A percentile compares a stretch with the other conserved stretches of the same genome.
Evolutionary conservation across 1,284 basidiomycete species (phyloP).

Genomic region (Exobasidium rhododendri): DNA sequence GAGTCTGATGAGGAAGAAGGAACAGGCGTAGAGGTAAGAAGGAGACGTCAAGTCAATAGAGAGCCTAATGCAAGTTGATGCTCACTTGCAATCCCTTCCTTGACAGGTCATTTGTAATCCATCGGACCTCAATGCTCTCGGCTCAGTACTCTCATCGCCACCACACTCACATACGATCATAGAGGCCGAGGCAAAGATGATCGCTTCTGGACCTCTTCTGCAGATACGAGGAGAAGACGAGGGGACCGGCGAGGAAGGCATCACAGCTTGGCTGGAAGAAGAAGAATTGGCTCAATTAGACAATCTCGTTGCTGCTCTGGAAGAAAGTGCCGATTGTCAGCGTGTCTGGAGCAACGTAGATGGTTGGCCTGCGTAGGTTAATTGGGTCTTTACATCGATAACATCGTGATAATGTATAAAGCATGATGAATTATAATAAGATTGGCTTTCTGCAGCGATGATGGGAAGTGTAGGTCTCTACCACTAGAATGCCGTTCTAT

Average conservation of each 20-base stretch:
- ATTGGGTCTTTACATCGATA: too few relatives aligned
- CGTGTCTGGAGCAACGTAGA: conserved; percentile 21
- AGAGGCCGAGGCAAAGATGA: conserved; percentile 8
- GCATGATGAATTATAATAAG: too few relatives aligned
- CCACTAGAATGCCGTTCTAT: too few relatives aligned
- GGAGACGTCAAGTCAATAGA: conserved; percentile 4
- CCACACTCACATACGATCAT: conserved; percentile 11
- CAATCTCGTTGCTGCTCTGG: conserved; percentile 14
- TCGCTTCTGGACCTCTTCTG: conserved; percentile 12
- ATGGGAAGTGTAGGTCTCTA: too few relatives aligned
- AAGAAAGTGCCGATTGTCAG: conserved; percentile 21
- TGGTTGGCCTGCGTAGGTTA: conserved; percentile 18
- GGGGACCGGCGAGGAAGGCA: neutral
- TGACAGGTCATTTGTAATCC: conserved; percentile 15
- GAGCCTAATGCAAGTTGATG: too few relatives aligned
- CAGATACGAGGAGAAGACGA: conserved; percentile 9
- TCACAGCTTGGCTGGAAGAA: conserved; percentile 12
- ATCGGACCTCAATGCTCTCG: conserved; percentile 11
- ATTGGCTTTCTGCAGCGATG: too few relatives aligned
- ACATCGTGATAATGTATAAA: too few relatives aligned
- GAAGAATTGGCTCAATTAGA: conserved; percentile 18
- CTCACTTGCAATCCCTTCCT: too few relatives aligned
- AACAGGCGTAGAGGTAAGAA: conserved; percentile 16
- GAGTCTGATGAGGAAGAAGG: conserved; percentile 28
- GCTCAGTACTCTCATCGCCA: conserved; percentile 7